Conservation (phyloP, 768 basidiomycete genomes). For the Suillus fuscotomentosus region DNA sequence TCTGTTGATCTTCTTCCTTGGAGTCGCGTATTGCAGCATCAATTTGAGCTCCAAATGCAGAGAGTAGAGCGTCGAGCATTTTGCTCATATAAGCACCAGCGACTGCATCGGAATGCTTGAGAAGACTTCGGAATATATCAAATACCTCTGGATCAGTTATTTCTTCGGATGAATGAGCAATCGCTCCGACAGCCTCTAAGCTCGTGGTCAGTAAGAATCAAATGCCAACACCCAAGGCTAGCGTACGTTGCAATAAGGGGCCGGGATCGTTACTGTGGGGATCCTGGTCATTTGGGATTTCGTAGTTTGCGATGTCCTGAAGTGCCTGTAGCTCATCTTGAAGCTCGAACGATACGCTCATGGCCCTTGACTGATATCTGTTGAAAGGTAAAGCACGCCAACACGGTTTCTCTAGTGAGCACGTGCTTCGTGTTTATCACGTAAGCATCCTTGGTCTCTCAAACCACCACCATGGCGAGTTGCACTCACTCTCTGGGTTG, state of each 20-base stretch:
- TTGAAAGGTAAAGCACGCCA: constrained; percentile 9
- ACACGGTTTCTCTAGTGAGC: constrained; percentile 9
- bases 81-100: constrained; percentile 74
- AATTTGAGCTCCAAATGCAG: constrained; percentile 69
- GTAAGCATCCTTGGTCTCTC: constrained; percentile 3
- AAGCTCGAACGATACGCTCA: constrained; percentile 61
- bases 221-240: background rate
- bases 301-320: constrained; percentile 58
- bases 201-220: constrained; percentile 9
- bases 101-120: constrained; percentile 71
- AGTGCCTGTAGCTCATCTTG: constrained; percentile 74
- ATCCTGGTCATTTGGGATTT: constrained; percentile 70
- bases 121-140: constrained; percentile 76
- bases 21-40: constrained; percentile 71
- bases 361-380: constrained; percentile 15
- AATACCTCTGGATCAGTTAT: constrained; percentile 70
- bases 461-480: constrained; percentile 26
- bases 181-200: constrained; percentile 75
- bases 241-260: constrained; percentile 58
- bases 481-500: background rate
- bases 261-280: constrained; percentile 53
- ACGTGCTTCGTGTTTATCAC: constrained; percentile 26
- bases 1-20: constrained; percentile 64
- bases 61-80: constrained; percentile 82
- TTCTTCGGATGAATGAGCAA: constrained; percentile 73